These are phyloP conservation scores for Leccinum olivaceopallidum DNA, from an alignment of 768 basidiomycete species.

Conservation along the genomic window DNA sequence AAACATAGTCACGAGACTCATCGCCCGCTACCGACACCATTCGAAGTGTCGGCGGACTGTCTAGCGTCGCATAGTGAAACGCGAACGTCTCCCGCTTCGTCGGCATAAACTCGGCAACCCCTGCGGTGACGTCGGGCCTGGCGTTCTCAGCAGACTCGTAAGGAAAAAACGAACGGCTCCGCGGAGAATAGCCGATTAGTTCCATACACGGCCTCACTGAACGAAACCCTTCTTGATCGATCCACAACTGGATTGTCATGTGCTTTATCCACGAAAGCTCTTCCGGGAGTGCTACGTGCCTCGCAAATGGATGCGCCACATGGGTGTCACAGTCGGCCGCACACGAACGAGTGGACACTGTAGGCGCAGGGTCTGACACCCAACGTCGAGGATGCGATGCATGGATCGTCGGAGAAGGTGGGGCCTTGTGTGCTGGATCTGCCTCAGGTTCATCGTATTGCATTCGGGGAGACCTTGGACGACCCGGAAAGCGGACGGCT, in stretches of 20 bases:
- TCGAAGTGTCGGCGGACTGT: constrained; percentile 65
- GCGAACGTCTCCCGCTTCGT: constrained; percentile 53
- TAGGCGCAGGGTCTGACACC: constrained; percentile 9
- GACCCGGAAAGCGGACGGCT: constrained; percentile 33
- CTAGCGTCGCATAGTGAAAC: constrained; percentile 75
- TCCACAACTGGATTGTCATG: constrained; percentile 58
- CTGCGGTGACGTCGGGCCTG: constrained; percentile 38
- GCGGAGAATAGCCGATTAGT: constrained; percentile 51
- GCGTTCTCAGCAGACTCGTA: constrained; percentile 27
- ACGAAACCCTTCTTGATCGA: constrained; percentile 86
- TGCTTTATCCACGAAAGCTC: constrained; percentile 55
- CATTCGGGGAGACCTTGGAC: constrained; percentile 25
- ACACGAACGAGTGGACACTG: constrained; percentile 9
- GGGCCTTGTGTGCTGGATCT: not conserved
- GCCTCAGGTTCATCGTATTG: constrained; percentile 20
- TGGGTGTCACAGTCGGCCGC: constrained; percentile 2
- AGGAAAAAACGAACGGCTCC: constrained; percentile 28
- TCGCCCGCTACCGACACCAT: constrained; percentile 67
- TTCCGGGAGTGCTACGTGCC: constrained; percentile 32
- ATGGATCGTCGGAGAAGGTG: constrained; percentile 7
- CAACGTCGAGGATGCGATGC: constrained; percentile 16
- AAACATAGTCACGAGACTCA: constrained; percentile 71
- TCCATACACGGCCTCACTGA: constrained; percentile 58
- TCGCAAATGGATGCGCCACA: constrained; percentile 12
- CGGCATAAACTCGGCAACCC: constrained; percentile 68